These are phyloP conservation scores for Arthroderma sp. DNA, from an alignment of 2,329 filamentous ascomycete genomes.

Conservation along the genomic window DNA sequence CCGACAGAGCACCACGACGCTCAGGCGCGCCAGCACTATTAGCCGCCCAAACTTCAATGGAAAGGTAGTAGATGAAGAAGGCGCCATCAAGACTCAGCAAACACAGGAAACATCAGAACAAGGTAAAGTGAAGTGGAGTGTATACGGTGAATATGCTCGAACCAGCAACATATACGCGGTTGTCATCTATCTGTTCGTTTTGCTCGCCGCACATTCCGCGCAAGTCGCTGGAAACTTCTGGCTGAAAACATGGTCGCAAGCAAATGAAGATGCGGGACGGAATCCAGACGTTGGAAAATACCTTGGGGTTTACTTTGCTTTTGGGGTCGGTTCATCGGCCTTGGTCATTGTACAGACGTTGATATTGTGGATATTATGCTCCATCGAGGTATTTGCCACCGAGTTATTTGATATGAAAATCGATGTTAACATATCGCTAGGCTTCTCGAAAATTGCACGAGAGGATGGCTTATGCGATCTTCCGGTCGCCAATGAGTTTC, in stretches of 20 bases:
- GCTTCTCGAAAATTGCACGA: constrained; percentile 94
- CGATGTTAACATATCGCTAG: constrained; percentile 27
- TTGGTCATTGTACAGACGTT: constrained; percentile 85
- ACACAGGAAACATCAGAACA: constrained; percentile 81
- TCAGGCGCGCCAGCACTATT: constrained; percentile 80
- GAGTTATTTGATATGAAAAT: not conserved
- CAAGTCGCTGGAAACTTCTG: constrained; percentile 78
- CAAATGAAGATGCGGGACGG: constrained; percentile 51
- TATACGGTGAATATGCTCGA: constrained; percentile 89
- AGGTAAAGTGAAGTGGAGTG: constrained; percentile 94
- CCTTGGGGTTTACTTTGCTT: constrained; percentile 88
- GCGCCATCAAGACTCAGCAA: constrained; percentile 64
- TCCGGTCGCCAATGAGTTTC: constrained; percentile 95
- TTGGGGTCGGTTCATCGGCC: constrained; percentile 74
- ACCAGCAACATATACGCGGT: constrained; percentile 84
- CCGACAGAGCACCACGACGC: constrained; percentile 57
- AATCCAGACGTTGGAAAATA: constrained; percentile 78
- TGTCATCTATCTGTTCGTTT: constrained; percentile 58
- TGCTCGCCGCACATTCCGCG: constrained; percentile 67
- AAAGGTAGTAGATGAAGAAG: constrained; percentile 70
- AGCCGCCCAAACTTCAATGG: constrained; percentile 79
- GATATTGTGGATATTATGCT: constrained; percentile 98
- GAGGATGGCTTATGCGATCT: constrained; percentile 92
- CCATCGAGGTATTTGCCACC: constrained; percentile 59
- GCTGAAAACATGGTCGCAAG: constrained; percentile 86